These are phyloP conservation scores for Rhizopus microsporus DNA, from an alignment of 371 early-diverging fungal species.

Conservation along the genomic window DNA sequence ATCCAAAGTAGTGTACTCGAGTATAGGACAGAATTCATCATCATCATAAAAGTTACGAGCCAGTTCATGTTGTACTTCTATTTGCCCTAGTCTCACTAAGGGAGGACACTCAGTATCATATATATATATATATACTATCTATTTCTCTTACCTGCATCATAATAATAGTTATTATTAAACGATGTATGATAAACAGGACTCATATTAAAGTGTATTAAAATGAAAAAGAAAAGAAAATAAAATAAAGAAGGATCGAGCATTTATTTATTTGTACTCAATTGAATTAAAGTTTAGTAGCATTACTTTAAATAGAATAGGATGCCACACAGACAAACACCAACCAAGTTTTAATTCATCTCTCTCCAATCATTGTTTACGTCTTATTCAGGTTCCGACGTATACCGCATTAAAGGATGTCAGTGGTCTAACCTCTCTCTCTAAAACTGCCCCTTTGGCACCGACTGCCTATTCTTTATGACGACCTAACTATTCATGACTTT, in stretches of 20 bases:
- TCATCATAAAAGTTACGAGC: constrained; percentile 55
- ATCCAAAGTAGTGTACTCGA: constrained; percentile 33
- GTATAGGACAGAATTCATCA: constrained; percentile 46
- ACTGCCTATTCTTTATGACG: too few species aligned
- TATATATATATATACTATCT: not conserved
- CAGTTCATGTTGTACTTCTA: constrained; percentile 44
- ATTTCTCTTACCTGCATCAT: not conserved
- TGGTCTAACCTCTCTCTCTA: too few species aligned
- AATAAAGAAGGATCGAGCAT: not conserved
- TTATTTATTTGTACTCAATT: not conserved
- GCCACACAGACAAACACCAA: too few species aligned
- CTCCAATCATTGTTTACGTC: too few species aligned
- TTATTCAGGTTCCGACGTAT: too few species aligned
- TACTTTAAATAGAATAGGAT: too few species aligned
- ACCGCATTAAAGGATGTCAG: too few species aligned
- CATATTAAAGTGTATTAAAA: not conserved
- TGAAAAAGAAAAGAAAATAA: not conserved
- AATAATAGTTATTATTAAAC: not conserved
- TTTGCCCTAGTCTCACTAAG: constrained; percentile 31
- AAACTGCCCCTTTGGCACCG: too few species aligned
- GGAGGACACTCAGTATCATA: not conserved
- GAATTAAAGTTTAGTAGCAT: not conserved
- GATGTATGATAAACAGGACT: constrained; percentile 2
- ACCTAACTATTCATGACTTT: too few species aligned
- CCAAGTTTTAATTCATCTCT: too few species aligned